Evolutionary conservation across 2,329 filamentous ascomycete genomes (phyloP), one percentile per base, ranked within the genome.

Genomic region (Polytolypa hystricis): DNA sequence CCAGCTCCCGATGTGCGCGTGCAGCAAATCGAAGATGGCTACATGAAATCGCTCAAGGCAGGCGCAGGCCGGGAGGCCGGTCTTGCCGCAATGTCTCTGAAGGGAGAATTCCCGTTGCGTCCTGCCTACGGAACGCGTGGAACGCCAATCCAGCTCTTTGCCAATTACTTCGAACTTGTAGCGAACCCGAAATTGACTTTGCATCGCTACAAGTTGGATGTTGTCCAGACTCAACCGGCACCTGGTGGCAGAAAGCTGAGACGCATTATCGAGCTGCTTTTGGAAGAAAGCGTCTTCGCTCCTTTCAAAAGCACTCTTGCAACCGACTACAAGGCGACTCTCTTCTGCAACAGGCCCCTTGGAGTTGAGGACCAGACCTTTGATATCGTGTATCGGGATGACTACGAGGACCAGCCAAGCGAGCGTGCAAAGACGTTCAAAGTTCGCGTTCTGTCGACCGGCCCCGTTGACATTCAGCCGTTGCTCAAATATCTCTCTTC

Each of bases 201-300:
- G 2, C 62, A 53, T 38, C 57, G 62, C 3, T 70, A 71, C 40
- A 54, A 56, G 20, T 44, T 70, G 14, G 44, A 53, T 6, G 50
- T 59, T 14, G 41, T 44, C 1, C 38, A 51, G n/a, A 46, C 53
- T 3, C 51, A 43, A 4, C 45, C 43, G 5, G 34, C 46, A 3
- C 50, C 52, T 3, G 36, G 52, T 27, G 64, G 62, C 35, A 58
- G 58, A 21, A 71, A 67, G 50, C 66, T 58, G 23, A 60, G 61
- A 28, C 64, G 65, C 4, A 55, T 74, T 4, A 55, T 76, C 11
- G 53, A 67, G 11, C 47, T 69, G 15, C 46, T 77, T 12, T 44
- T 65, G 11, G 55, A 62, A 35, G 50, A 60, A 41, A 44, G 61
- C 42, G n/a, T n/a, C n/a, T 51, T 61, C 45, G 4, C 46, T 2